Base-by-base conservation (phyloP, 805 yeast genomes). In the Candida hungchunana region DNA sequence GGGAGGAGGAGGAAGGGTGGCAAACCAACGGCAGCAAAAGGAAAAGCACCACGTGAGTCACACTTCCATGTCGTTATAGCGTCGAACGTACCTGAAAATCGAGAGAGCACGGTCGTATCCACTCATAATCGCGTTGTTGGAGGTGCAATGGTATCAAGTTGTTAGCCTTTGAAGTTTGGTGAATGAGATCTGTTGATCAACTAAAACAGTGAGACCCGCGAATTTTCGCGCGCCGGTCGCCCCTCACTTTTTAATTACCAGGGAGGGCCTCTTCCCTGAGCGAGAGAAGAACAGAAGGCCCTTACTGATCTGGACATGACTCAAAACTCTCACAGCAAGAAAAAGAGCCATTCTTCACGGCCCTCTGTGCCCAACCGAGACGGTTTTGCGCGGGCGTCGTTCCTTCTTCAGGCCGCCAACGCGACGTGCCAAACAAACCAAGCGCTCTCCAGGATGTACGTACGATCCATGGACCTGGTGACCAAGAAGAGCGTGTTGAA, bases 91-190 rank as follows among this genome's bases (percentile, higher is more conserved):
- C 82, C 96, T 87, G 69, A 90, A 90, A 62, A 90, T 94, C 44
- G 97, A 89, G 54, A 90, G 75, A 39, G 98, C 98, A 75, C 97
- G 79, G 65, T 90, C 98, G 95, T 90, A 90, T 45, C 98, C 97
- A 73, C 96, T 86, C 98, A 90, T 90, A 30, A 25, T 10, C 20
- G 15, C 18, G 9, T 9, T 16, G 13, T 6, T 25, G 13, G 15
- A 10, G 13, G 27, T n/a, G 13, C 27, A 25, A 25, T 25, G 27
- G 18, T 11, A 23, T 14, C n/a, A n/a, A n/a, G n/a, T 8, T 16
- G 30, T 17, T 11, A 21, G 23, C 11, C 23, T 11, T 21, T 21
- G 23, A 21, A 9, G 18, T 7, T 27, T 27, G 21, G 30, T 21
- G 30, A 17, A 27, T 5, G 13, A 24, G 8, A 10, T 24, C 6